Base-by-base conservation (phyloP, 768 basidiomycete genomes). In the Porpolomopsis calyptriformis region DNA sequence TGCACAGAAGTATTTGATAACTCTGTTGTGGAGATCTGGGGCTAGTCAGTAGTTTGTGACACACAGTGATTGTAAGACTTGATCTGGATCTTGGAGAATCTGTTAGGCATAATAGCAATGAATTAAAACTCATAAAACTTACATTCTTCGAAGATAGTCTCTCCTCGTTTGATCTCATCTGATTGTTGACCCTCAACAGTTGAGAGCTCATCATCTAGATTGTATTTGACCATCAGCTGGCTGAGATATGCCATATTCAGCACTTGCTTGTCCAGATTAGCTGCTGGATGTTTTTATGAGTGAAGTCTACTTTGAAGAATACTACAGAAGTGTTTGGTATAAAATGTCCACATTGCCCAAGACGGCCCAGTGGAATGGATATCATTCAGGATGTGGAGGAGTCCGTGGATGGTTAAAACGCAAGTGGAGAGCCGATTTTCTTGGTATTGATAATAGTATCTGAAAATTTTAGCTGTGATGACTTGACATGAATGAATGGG, bases 301-400 rank as follows among this genome's bases (percentile, higher is more conserved):
- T 50, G 48, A 11, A 68, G 42, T 11, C 45, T 50, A 1, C 40
- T 35, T 29, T 59, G 52, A 5, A 68, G 51, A 8, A 37, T 48
- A 1, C 63, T 60, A 51, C 64, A 67, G 29, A 56, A 63, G 0
- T 59, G 38, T 43, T 70, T 66, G 55, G 66, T 62, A 18, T 49
- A 52, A 45, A 66, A 68, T 4, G 63, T 57, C 68, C 67, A 67
- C 11, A 53, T 58, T 1, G 57, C 41, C 58, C 65, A 66, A 2
- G 57, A 52, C 14, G 67, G 65, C 1, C 63, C 66, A 45, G 55
- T 55, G 11, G 38, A 41, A 2, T 52, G 43, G 31, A 68, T 67
- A 23, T 56, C 52, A 43, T 64, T 55, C 6, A 51, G 49, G 40
- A 66, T 42, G 43, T 68, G 66, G 3, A 67, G 54, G 0, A 68